Evolutionary conservation across 768 basidiomycete genomes (phyloP), one percentile per base, ranked within the genome.

Genomic region (Leccinum uliginosum): DNA sequence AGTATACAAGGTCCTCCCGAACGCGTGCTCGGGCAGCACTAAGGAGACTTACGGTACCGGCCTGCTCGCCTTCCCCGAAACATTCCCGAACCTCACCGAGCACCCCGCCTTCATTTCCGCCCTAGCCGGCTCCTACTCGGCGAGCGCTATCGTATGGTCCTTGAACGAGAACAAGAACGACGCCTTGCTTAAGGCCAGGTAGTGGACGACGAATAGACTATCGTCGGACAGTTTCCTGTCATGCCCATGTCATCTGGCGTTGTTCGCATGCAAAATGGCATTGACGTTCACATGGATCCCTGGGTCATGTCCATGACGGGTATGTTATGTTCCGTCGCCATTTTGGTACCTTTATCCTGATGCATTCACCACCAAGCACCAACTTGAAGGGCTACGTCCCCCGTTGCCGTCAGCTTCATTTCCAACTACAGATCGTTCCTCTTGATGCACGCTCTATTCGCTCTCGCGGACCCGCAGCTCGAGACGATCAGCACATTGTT

Each of bases 361-460:
- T 21, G 6, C 3, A 9, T 44, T 19, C 43, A 1, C 23, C 7
- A 32, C 24, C 6, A 34, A 60, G 65, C 56, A 24, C 59, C 65
- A 2, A n/a, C n/a, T n/a, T n/a, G n/a, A n/a, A 44, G 58, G 24
- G 43, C 57, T 1, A 62, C 64, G 3, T 65, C 62, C 34, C 64
- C 62, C 2, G 1, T 64, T 8, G 67, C 67, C 1, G 52, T 61
- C 32, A 55, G 62, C 55, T 63, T 66, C 49, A 61, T 68, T 23
- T 21, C 15, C 19, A 56, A 60, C 29, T 64, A 67, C 32, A 46
- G 57, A 14, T 59, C 62, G 7, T 66, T 60, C 29, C 57, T 69
- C 43, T 55, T 68, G 26, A 60, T 56, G 56, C 64, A 68, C 17
- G 21, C 47, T 43, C 24, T 66, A n/a, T 67, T 68, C 35, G 64